Evolutionary conservation across 2,329 filamentous ascomycete species (phyloP), one percentile per base, ranked within the genome.

Genomic region (Westerdykella ornata): DNA sequence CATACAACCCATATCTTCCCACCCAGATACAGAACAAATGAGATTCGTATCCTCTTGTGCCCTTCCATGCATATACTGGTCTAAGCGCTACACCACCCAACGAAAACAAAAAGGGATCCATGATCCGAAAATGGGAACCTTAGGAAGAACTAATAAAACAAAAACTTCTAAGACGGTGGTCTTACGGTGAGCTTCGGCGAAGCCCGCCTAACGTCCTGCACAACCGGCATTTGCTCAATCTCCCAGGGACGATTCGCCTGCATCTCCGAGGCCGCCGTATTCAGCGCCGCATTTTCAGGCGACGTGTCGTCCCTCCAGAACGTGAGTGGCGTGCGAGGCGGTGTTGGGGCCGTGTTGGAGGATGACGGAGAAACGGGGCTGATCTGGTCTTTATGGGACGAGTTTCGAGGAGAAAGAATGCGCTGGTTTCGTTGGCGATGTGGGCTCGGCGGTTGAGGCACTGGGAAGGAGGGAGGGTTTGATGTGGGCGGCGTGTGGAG

Each of bases 351-450:
- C 3, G 22, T 11, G 22, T 26, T 26, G 8, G 22, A 7, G 22
- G 22, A 7, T 26, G 22, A 26, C 22, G 22, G 22, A 26, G 41
- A 43, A 18, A 44, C 26, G 7, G 49, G 48, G 14, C 38, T 45
- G 20, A 51, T 45, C 15, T 49, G 43, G 22, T 51, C 42, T 16
- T 34, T 44, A 3, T 44, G 29, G 3, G 42, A 48, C 2, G 51
- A 49, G 16, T 55, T 54, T 4, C 49, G 33, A 1, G 51, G 52
- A 3, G 41, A 45, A 1, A 53, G 35, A 17, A 53, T 39, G 13
- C 54, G 42, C 15, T 47, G 42, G 16, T 55, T 54, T n/a, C 48
- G 47, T 6, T 46, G 35, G 13, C 47, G 38, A 6, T 47, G 46
- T 12, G 45, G 42, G 34, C 43, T 48, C 5, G 44, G 34, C 3